Percentiles rank a stretch among this genome's conserved stretches.
Evolutionary conservation across 2,329 filamentous ascomycete species (phyloP).

Genomic region (Malbranchea zuffiana): DNA sequence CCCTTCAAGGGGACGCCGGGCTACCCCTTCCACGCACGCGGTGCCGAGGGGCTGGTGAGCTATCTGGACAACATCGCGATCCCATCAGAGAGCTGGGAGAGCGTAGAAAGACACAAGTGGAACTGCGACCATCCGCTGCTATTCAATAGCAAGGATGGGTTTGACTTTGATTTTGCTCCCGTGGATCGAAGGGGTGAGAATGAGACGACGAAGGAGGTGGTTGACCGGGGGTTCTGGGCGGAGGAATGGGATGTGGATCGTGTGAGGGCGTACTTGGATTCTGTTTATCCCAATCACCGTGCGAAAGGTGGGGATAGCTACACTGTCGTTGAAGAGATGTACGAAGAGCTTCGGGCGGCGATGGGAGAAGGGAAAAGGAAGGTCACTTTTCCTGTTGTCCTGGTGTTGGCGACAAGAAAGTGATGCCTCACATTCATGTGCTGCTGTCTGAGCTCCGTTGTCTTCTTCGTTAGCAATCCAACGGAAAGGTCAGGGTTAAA

Average conservation of each 20-base stretch:
- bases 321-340: neutral
- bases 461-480: no score
- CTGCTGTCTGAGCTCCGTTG: no score
- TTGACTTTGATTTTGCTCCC: conserved; percentile 3
- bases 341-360: neutral
- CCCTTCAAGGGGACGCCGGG: conserved; percentile 1
- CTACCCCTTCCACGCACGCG: neutral
- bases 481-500: no score
- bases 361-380: conserved; percentile 1
- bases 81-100: conserved; percentile 2
- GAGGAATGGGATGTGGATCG: conserved; percentile 1
- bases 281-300: conserved; percentile 3
- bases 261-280: conserved; percentile 1
- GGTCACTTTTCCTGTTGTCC: conserved; percentile 1
- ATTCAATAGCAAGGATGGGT: conserved; percentile 3
- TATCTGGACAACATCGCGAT: conserved; percentile 7
- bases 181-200: neutral
- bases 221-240: conserved; percentile 4
- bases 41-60: conserved; percentile 4
- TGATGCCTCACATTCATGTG: no score
- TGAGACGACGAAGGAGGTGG: conserved; percentile 2
- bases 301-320: neutral
- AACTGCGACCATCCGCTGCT: conserved; percentile 5
- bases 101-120: conserved; percentile 7
- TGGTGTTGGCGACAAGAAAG: conserved; percentile 4